Base-by-base conservation (phyloP, 1,139 yeast genomes). In the Lodderomyces oxycetoniae region DNA sequence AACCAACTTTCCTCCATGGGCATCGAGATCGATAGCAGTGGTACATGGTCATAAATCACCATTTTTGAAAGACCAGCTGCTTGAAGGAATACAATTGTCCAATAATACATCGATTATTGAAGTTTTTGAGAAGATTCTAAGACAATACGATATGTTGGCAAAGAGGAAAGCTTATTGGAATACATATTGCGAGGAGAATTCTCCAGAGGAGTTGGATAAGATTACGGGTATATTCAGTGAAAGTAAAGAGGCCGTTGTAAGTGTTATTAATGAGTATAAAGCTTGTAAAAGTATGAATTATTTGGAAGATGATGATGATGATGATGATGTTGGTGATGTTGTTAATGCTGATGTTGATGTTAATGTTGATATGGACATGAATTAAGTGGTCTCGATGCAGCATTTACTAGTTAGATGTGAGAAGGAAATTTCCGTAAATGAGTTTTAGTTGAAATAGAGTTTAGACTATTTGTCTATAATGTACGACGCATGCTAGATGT, bases 81-180 rank as follows among this genome's bases (percentile, higher is more conserved):
- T 77, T 4, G 74, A 79, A 37, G 96, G 96, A 1, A 64, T 86
- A 41, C 85, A 82, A 76, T 61, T 88, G 23, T 74, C 93, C 4
- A 88, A 88, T 53, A 78, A 84, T 35, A 79, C 95, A 0, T 77
- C 88, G 1, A 77, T 87, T 11, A 65, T 77, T 2, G 71, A 77
- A 17, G 66, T 87, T 13, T 71, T 91, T 41, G 70, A 74, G 27
- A 77, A 81, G 44, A 77, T 85, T 0, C 67, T 87, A 23, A 74
- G 70, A 40, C 93, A 89, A 46, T 91, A 80, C 55, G 96, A 91
- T 47, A 71, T 79, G 34, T 70, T 91, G 33, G 86, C 85, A 46
- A 77, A 77, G 37, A 70, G 94, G 40, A 79, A 78, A 36, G 98
- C 98, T 0, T 91, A 89, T 52, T 62, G 91, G 41, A 91, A 85